Evolutionary conservation across 345 rosid genomes (phyloP).

Genomic region (Ceriops decandra): DNA sequence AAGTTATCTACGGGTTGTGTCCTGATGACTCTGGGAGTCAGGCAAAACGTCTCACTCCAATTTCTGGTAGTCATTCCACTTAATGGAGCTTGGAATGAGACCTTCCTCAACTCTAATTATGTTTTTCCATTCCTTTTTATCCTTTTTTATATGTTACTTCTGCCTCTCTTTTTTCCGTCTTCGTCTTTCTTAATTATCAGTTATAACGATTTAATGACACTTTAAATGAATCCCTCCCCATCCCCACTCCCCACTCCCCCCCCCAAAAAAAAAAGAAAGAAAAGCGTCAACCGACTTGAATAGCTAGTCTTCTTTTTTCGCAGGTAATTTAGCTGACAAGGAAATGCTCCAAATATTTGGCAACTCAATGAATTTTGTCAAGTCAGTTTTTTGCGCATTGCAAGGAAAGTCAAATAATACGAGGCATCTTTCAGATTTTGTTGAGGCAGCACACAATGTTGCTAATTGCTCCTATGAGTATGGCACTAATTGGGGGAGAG

Average conservation of each 20-base stretch:
- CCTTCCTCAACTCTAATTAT: no score
- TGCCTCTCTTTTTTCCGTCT: background rate
- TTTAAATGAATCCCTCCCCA: no score
- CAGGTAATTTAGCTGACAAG: slow-evolving; percentile 24
- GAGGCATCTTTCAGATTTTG: slow-evolving; percentile 5
- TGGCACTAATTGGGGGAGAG: slow-evolving; percentile 51
- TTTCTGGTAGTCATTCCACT: slow-evolving; percentile 8
- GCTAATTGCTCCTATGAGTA: slow-evolving; percentile 45
- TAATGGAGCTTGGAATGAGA: background rate
- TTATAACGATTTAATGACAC: background rate
- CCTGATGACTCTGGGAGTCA: slow-evolving; percentile 24
- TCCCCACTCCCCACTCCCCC: no score
- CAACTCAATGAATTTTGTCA: slow-evolving; percentile 37
- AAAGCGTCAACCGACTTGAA: no score
- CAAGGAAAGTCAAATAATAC: slow-evolving; percentile 27
- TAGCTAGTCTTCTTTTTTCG: no score
- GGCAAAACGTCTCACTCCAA: slow-evolving; percentile 15
- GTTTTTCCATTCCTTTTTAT: background rate
- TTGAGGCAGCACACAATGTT: slow-evolving; percentile 42
- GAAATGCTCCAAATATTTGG: slow-evolving; percentile 37
- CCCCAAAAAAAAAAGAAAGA: no score
- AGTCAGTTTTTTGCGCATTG: slow-evolving; percentile 40
- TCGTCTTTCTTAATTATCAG: no score
- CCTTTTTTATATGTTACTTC: background rate
- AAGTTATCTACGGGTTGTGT: slow-evolving; percentile 52